These are phyloP conservation scores for Gyrodon lividus DNA, from an alignment of 768 basidiomycete genomes.

Conservation along the genomic window DNA sequence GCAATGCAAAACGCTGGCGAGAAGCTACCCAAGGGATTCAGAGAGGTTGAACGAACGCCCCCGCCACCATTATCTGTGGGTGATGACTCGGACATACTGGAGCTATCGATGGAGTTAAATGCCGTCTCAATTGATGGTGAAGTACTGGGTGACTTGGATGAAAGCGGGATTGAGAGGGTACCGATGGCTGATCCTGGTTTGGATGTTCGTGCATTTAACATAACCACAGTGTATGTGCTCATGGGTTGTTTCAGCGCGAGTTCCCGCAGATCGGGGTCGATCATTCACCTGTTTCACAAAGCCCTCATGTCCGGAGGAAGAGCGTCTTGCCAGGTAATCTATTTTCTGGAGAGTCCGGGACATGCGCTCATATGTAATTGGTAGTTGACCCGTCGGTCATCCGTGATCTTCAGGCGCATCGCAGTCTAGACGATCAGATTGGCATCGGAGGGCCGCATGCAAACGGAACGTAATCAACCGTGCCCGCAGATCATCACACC, in stretches of 20 bases:
- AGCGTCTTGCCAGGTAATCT: constrained; percentile 84
- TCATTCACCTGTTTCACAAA: constrained; percentile 54
- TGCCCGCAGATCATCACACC: constrained; percentile 18
- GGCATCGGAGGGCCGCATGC: constrained; percentile 28
- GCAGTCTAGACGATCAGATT: constrained; percentile 67
- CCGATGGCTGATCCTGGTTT: constrained; percentile 91
- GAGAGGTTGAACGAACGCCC: constrained; percentile 64
- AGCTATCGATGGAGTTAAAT: constrained; percentile 87
- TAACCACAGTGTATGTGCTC: constrained; percentile 17
- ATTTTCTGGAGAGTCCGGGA: constrained; percentile 3
- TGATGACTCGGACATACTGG: constrained; percentile 84
- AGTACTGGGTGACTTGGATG: constrained; percentile 65
- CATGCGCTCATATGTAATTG: constrained; percentile 19
- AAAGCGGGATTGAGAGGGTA: constrained; percentile 81
- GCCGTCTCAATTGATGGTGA: constrained; percentile 75
- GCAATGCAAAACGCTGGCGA: constrained; percentile 73
- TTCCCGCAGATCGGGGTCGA: constrained; percentile 66
- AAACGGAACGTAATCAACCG: constrained; percentile 26
- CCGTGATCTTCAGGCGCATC: constrained; percentile 83
- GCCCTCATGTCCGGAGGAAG: constrained; percentile 89
- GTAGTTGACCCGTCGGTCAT: constrained; percentile 86
- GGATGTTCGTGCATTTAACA: constrained; percentile 56
- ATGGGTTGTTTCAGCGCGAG: constrained; percentile 47
- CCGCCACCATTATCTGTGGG: constrained; percentile 76
- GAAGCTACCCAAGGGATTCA: constrained; percentile 68